Evolutionary conservation across 768 basidiomycete species (phyloP).

Genomic region (Suillus luteus): DNA sequence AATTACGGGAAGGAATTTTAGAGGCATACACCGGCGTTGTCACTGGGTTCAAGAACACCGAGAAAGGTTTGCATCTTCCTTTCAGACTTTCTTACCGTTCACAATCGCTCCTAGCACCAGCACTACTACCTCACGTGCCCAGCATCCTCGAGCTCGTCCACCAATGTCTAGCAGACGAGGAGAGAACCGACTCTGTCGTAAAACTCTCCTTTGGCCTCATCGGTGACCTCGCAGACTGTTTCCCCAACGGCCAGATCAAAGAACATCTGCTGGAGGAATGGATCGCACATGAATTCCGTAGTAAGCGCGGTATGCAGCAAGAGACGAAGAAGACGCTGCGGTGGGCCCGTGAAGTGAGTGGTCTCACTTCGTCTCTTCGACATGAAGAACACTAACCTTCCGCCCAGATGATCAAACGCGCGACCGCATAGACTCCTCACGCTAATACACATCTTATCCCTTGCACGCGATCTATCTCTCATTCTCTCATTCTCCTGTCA

Average conservation of each 20-base stretch:
- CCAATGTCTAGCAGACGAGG: slow-evolving; percentile 77
- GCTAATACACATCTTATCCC: slow-evolving; percentile 32
- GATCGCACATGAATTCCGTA: slow-evolving; percentile 72
- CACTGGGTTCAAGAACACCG: slow-evolving; percentile 83
- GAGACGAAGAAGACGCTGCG: slow-evolving; percentile 89
- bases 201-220: slow-evolving; percentile 82
- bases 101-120: slow-evolving; percentile 13
- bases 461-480: slow-evolving; percentile 52
- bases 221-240: slow-evolving; percentile 91
- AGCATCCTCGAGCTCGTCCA: slow-evolving; percentile 82
- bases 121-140: slow-evolving; percentile 67
- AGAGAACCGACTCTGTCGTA: slow-evolving; percentile 76
- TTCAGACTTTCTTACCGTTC: slow-evolving; percentile 1
- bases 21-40: slow-evolving; percentile 97
- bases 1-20: slow-evolving; percentile 90
- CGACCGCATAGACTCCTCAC: slow-evolving; percentile 63
- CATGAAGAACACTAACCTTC: not conserved
- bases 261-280: slow-evolving; percentile 77
- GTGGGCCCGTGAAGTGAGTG: slow-evolving; percentile 88
- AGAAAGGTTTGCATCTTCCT: slow-evolving; percentile 53
- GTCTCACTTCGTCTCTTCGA: not conserved
- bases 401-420: slow-evolving; percentile 73
- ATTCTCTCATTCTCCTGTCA: slow-evolving; percentile 17
- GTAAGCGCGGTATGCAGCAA: slow-evolving; percentile 68
- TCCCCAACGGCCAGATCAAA: slow-evolving; percentile 80